Percentiles rank a stretch among this genome's conserved stretches.
Conservation (phyloP, 1,139 yeast species). For the Ogataea hybrid region DNA sequence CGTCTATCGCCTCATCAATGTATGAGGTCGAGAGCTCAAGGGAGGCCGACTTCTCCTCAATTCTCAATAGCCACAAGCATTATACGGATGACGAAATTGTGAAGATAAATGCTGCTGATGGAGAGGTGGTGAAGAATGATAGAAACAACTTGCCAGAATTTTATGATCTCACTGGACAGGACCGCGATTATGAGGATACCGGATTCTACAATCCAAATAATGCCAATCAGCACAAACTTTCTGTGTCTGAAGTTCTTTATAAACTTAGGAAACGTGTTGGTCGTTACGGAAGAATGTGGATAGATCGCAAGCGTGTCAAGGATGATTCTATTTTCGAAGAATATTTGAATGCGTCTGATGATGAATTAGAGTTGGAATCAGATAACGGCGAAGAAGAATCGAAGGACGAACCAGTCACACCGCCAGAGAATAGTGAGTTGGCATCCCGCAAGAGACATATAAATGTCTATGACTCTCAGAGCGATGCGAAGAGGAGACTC, state of each 20-base stretch:
- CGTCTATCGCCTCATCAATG: constrained; percentile 73
- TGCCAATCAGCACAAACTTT: constrained; percentile 41
- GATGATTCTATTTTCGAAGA: constrained; percentile 42
- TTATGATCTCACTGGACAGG: constrained; percentile 47
- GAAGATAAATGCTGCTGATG: constrained; percentile 43
- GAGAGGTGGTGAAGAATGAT: constrained; percentile 30
- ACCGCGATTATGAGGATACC: constrained; percentile 18
- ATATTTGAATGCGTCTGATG: constrained; percentile 32
- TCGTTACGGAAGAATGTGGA: constrained; percentile 64
- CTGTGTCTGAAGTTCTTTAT: constrained; percentile 54
- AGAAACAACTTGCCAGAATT: constrained; percentile 42
- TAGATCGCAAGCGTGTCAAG: constrained; percentile 61
- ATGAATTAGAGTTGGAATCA: constrained; percentile 9
- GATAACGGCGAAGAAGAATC: constrained; percentile 31
- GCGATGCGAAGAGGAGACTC: constrained; percentile 53
- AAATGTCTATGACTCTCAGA: constrained; percentile 56
- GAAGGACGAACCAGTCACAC: constrained; percentile 25
- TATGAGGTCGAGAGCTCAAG: constrained; percentile 69
- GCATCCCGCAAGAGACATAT: constrained; percentile 22
- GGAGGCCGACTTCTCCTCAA: constrained; percentile 40
- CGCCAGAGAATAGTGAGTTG: constrained; percentile 10
- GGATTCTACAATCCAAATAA: constrained; percentile 20
- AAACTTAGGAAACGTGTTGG: constrained; percentile 76
- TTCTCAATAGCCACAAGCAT: constrained; percentile 38
- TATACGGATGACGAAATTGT: constrained; percentile 38